A percentile compares a stretch with the other conserved stretches of the same genome.
phyloP scores from a whole-genome alignment of 2,329 filamentous ascomycete species.

The Delphinella strobiligena region DNA sequence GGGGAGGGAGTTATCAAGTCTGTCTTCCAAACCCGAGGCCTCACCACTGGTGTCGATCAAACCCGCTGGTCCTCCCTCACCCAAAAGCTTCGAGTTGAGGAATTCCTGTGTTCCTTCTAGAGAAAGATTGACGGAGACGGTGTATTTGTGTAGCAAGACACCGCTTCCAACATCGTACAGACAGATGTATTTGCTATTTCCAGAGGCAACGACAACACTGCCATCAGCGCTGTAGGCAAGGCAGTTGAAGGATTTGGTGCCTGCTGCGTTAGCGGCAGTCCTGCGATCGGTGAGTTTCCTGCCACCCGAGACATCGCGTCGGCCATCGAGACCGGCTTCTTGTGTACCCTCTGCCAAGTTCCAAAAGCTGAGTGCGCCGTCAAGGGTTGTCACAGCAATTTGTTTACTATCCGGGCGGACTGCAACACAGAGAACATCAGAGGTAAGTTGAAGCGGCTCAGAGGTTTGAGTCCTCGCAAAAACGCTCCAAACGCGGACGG shows the following conservation, averaged over 20 bases:
- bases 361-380: slow-evolving; percentile 94
- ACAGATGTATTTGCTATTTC: slow-evolving; percentile 98
- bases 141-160: slow-evolving; percentile 86
- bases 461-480: slow-evolving; percentile 90
- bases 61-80: slow-evolving; percentile 73
- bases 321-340: slow-evolving; percentile 73
- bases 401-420: slow-evolving; percentile 86
- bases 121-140: slow-evolving; percentile 90
- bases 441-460: slow-evolving; percentile 82
- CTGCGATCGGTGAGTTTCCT: slow-evolving; percentile 78
- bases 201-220: slow-evolving; percentile 75
- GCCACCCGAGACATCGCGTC: slow-evolving; percentile 84
- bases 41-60: slow-evolving; percentile 84
- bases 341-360: slow-evolving; percentile 79
- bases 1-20: slow-evolving; percentile 66
- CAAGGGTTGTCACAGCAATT: slow-evolving; percentile 80
- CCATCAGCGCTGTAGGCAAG: slow-evolving; percentile 90
- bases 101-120: slow-evolving; percentile 94
- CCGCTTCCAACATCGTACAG: slow-evolving; percentile 91
- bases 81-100: slow-evolving; percentile 82
- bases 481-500: slow-evolving; percentile 90
- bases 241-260: slow-evolving; percentile 80
- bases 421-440: slow-evolving; percentile 77
- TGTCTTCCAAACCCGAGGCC: slow-evolving; percentile 76
- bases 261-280: slow-evolving; percentile 80